Evolutionary conservation across 305 asterid genomes (phyloP), one percentile per base, ranked within the genome.

Genomic region (Fraxinus dipetala): DNA sequence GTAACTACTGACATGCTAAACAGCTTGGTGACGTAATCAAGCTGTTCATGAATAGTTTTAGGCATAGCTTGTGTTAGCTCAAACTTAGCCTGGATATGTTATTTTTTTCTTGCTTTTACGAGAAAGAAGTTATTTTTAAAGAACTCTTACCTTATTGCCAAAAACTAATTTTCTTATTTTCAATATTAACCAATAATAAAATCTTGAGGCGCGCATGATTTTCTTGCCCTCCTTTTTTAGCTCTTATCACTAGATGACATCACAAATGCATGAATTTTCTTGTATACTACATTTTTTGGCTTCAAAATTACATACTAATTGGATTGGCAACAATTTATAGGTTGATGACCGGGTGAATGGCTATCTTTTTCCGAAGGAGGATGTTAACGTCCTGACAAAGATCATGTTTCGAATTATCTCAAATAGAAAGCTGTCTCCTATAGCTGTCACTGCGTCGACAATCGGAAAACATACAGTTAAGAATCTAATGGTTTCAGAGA

Each of bases 341-440:
- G 94, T 96, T 78, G 88, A 87, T 63, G 90, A 94, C 86, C 83
- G 85, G 83, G 97, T 92, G 84, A 91, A 94, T 80, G 98, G 98
- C 69, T 96, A 81, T 87, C 86, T 96, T 59, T 96, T 87, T 84
- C 96, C 94, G 4, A 93, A 89, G 90, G 89, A 90, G 83, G 85
- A 92, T 31, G 82, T 89, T 13, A 75, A 51, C 45, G 80, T 56
- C 77, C 85, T 94, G 38, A 88, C 90, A 63, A 82, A 90, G 61
- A 89, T 90, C 77, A 75, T 94, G 90, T 87, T 61, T 86, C 95
- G 85, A 85, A 79, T 92, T 81, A 82, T 94, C 76, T 91, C 94
- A 54, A 91, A 92, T 85, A 96, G 99, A 79, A 91, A 91, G 79
- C 89, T 93, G 79, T 89, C 98, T 34, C 86, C 72, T 83, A 82